Percentiles rank a stretch among this genome's conserved stretches.
Conservation (phyloP, 2,329 filamentous ascomycete genomes). For the Furcasterigmium furcatum region DNA sequence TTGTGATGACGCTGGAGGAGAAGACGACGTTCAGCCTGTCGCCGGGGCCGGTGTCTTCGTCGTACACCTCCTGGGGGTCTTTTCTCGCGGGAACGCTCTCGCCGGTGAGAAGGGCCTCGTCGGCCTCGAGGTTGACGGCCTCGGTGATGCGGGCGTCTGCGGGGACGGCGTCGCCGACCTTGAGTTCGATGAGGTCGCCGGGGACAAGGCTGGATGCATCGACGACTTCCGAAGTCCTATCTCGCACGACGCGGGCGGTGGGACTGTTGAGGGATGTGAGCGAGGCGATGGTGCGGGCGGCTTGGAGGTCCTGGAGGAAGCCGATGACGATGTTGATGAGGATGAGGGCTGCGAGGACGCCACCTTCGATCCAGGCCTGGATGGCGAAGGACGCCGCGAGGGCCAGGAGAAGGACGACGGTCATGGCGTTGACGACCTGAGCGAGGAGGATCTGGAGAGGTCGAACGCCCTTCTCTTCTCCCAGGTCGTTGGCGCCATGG, state of each 20-base stretch:
- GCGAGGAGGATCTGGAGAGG: conserved; percentile 54
- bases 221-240: conserved; percentile 24
- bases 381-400: conserved; percentile 52
- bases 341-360: conserved; percentile 47
- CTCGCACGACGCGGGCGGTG: conserved; percentile 32
- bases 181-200: conserved; percentile 50
- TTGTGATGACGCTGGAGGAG: conserved; percentile 52
- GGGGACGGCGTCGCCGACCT: conserved; percentile 52
- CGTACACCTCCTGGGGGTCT: conserved; percentile 35
- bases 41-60: conserved; percentile 30
- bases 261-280: conserved; percentile 29
- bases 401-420: conserved; percentile 55
- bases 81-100: conserved; percentile 56
- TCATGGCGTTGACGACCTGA: conserved; percentile 60
- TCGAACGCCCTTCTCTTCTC: conserved; percentile 41
- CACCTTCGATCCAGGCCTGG: conserved; percentile 48
- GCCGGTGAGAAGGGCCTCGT: conserved; percentile 59
- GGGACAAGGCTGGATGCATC: conserved; percentile 40
- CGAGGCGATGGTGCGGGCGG: conserved; percentile 38
- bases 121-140: conserved; percentile 60
- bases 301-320: conserved; percentile 37
- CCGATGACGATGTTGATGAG: conserved; percentile 48
- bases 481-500: conserved; percentile 58
- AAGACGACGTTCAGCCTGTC: conserved; percentile 57
- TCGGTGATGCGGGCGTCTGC: conserved; percentile 52